Conservation (phyloP, 345 rosid species). For the Tarenaya hassleriana region DNA sequence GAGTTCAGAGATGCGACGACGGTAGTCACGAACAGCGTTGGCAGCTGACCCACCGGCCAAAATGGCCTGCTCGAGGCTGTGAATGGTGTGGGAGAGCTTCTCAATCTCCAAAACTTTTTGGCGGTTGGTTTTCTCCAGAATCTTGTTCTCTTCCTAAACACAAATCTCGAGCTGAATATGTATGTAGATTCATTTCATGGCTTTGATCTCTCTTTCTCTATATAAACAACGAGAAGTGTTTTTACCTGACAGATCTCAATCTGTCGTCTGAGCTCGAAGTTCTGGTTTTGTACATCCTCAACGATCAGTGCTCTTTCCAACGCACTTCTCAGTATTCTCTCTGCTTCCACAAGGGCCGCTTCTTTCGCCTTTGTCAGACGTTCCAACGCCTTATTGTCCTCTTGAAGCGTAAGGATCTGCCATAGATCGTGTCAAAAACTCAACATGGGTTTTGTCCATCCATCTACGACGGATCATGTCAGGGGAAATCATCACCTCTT, state of each 20-base stretch:
- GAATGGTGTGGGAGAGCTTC: conserved; percentile 77
- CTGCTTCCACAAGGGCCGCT: conserved; percentile 82
- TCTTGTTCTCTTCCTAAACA: conserved; percentile 77
- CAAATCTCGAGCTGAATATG: neutral
- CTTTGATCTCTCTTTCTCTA: neutral
- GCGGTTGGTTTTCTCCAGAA: conserved; percentile 88
- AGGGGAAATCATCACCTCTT: conserved; percentile 66
- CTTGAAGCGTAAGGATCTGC: conserved; percentile 65
- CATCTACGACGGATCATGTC: neutral
- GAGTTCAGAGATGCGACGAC: conserved; percentile 66
- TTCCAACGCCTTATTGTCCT: conserved; percentile 87
- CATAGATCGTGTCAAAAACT: conserved; percentile 4
- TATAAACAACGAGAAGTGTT: neutral
- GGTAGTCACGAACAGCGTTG: conserved; percentile 64
- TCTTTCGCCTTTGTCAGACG: conserved; percentile 84
- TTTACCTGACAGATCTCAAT: conserved; percentile 86
- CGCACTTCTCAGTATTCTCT: conserved; percentile 69
- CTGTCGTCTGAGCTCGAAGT: conserved; percentile 76
- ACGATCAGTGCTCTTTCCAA: conserved; percentile 91
- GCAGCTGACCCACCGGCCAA: conserved; percentile 83
- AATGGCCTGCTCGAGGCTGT: conserved; percentile 78
- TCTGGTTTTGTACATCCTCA: conserved; percentile 90
- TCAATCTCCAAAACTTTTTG: conserved; percentile 84
- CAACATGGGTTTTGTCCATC: neutral
- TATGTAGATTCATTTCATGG: neutral